Evolutionary conservation across 1,284 basidiomycete species (phyloP).

Genomic region (Ustilago sp.): DNA sequence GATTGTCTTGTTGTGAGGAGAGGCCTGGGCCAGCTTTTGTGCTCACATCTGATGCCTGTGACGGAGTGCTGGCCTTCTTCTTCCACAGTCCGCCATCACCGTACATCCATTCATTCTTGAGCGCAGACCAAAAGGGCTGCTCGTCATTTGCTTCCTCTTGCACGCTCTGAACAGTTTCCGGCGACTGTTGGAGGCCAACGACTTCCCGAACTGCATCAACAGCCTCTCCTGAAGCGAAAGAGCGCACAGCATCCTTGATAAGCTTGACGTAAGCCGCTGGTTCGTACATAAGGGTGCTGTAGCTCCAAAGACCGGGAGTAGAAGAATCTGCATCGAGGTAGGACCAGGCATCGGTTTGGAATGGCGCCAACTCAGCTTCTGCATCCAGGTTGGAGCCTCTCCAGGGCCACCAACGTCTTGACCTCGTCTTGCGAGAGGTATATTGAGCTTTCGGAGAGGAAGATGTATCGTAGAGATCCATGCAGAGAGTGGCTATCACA

Average conservation of each 20-base stretch:
- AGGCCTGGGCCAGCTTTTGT: neutral
- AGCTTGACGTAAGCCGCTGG: slow-evolving; percentile 48
- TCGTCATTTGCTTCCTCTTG: slow-evolving; percentile 11
- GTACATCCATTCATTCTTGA: slow-evolving; percentile 54
- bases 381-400: slow-evolving; percentile 3
- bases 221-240: slow-evolving; percentile 51
- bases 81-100: slow-evolving; percentile 49
- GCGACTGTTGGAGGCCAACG: slow-evolving; percentile 20
- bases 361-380: neutral
- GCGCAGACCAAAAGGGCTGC: slow-evolving; percentile 37
- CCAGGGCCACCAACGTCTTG: slow-evolving; percentile 40
- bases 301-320: slow-evolving; percentile 30
- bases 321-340: slow-evolving; percentile 34
- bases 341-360: slow-evolving; percentile 35
- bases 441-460: neutral
- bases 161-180: neutral
- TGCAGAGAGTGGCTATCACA: slow-evolving; percentile 28
- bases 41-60: neutral
- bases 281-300: slow-evolving; percentile 42
- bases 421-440: neutral
- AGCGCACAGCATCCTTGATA: slow-evolving; percentile 46
- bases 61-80: slow-evolving; percentile 4
- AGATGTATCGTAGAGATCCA: slow-evolving; percentile 42
- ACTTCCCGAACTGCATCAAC: slow-evolving; percentile 32
- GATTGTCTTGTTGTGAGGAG: neutral